These are phyloP conservation scores for Elaeis oleifera DNA, from an alignment of 202 grass and related monocot genomes.

Conservation along the genomic window DNA sequence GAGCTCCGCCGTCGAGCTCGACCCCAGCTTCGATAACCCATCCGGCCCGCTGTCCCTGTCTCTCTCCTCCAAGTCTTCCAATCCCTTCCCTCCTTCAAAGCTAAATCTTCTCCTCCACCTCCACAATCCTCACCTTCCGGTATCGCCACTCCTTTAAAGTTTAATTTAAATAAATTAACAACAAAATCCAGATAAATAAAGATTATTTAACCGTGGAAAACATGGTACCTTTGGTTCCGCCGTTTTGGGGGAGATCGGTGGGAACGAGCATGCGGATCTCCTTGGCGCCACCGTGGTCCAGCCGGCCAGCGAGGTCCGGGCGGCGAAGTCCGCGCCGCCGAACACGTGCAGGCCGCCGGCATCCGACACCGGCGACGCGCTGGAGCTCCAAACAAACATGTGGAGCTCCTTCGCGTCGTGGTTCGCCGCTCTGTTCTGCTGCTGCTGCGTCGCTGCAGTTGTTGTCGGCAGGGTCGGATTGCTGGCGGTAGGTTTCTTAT, in stretches of 20 bases:
- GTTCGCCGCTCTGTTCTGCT: slow-evolving; percentile 7
- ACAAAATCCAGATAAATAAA: too few relatives aligned
- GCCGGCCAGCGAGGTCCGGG: slow-evolving; percentile 3
- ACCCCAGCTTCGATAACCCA: slow-evolving; percentile 40
- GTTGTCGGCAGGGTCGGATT: slow-evolving; percentile 1
- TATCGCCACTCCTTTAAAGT: background rate
- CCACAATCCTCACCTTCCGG: slow-evolving; percentile 27
- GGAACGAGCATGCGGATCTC: slow-evolving; percentile 86
- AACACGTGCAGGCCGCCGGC: slow-evolving; percentile 62
- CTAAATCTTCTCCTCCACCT: slow-evolving; percentile 29
- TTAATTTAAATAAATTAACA: too few relatives aligned
- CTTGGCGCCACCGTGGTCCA: slow-evolving; percentile 47
- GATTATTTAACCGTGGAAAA: too few relatives aligned
- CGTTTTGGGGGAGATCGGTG: slow-evolving; percentile 53
- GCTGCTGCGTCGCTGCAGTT: background rate
- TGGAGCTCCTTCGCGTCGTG: slow-evolving; percentile 92
- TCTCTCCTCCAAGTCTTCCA: slow-evolving; percentile 29
- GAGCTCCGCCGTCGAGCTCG: slow-evolving; percentile 42
- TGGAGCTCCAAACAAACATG: slow-evolving; percentile 98
- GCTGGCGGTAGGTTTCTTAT: slow-evolving; percentile 7
- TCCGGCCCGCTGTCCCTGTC: slow-evolving; percentile 22
- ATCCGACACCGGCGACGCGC: slow-evolving; percentile 74
- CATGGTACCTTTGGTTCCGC: slow-evolving; percentile 51
- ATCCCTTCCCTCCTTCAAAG: slow-evolving; percentile 30
- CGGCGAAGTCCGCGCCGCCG: slow-evolving; percentile 12